phyloP scores from a whole-genome alignment of 1,139 yeast species.

The Pichia sp. region DNA sequence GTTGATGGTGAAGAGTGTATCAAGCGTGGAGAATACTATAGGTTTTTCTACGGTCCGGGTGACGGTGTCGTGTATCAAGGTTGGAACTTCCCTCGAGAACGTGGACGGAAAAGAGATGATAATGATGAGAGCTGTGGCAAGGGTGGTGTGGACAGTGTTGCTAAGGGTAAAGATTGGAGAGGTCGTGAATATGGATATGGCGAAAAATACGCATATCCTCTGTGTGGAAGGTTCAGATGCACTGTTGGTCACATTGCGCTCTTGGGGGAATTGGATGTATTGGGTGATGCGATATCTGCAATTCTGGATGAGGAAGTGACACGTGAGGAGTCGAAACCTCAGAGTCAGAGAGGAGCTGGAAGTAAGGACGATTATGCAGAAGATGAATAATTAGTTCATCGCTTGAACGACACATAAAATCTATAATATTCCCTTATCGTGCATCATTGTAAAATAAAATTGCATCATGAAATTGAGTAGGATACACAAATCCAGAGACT shows the following conservation, averaged over 20 bases:
- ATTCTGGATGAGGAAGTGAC: constrained; percentile 46
- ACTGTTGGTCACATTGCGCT: constrained; percentile 73
- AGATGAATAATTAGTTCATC: no score
- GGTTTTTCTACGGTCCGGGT: constrained; percentile 81
- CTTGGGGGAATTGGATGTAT: constrained; percentile 63
- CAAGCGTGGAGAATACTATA: constrained; percentile 62
- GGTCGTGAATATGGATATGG: constrained; percentile 15
- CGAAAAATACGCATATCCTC: constrained; percentile 39
- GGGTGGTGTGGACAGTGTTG: constrained; percentile 5
- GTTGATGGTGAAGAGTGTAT: constrained; percentile 60
- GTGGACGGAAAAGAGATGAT: constrained; percentile 27
- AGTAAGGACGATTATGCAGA: no score
- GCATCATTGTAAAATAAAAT: no score
- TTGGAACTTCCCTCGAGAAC: constrained; percentile 69
- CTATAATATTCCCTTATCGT: no score
- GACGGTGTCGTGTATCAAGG: constrained; percentile 87
- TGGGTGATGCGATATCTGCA: constrained; percentile 64
- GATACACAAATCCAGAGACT: constrained; percentile 77
- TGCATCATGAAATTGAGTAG: no score
- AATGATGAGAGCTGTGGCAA: constrained; percentile 5
- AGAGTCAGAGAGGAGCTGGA: constrained; percentile 77
- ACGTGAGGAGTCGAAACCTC: constrained; percentile 43
- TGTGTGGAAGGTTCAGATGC: constrained; percentile 62
- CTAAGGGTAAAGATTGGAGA: constrained; percentile 8
- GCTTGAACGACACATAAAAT: no score